Evolutionary conservation across 139 green algal genomes (phyloP).

Genomic region (Chlamydomonas schloesseri): DNA sequence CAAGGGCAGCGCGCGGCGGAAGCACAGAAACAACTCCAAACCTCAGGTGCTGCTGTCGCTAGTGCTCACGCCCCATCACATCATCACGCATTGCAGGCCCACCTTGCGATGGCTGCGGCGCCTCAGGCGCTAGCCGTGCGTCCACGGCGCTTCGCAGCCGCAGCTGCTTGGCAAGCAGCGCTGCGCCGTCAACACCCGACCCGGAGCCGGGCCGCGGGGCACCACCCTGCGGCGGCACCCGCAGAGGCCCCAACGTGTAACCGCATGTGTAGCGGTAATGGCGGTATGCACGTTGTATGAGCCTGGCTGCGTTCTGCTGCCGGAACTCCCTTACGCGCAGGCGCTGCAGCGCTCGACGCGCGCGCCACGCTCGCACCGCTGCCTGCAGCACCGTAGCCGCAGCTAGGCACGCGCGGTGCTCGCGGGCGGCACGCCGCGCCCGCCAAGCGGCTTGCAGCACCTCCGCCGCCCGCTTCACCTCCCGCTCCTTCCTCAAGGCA

Average conservation of each 20-base stretch:
- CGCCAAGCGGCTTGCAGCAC: slow-evolving; percentile 32
- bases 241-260: slow-evolving; percentile 24
- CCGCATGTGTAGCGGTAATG: background rate
- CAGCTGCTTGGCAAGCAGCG: slow-evolving; percentile 34
- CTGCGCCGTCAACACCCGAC: background rate
- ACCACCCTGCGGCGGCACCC: background rate
- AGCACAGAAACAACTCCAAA: too few species aligned
- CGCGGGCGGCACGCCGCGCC: background rate
- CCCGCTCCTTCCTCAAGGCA: background rate
- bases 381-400: slow-evolving; percentile 23
- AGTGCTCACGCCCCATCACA: background rate
- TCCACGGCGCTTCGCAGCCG: slow-evolving; percentile 36
- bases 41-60: too few species aligned
- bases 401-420: background rate
- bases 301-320: background rate
- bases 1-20: background rate
- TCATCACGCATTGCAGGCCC: background rate
- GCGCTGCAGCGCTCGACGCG: background rate
- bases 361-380: slow-evolving; percentile 24
- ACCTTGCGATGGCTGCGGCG: background rate
- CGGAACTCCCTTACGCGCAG: slow-evolving; percentile 21
- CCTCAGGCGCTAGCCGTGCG: slow-evolving; percentile 18
- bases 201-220: too few species aligned
- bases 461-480: background rate
- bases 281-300: slow-evolving; percentile 8